These are phyloP conservation scores for Acarospora socialis DNA, from an alignment of 2,329 filamentous ascomycete species.

Conservation along the genomic window DNA sequence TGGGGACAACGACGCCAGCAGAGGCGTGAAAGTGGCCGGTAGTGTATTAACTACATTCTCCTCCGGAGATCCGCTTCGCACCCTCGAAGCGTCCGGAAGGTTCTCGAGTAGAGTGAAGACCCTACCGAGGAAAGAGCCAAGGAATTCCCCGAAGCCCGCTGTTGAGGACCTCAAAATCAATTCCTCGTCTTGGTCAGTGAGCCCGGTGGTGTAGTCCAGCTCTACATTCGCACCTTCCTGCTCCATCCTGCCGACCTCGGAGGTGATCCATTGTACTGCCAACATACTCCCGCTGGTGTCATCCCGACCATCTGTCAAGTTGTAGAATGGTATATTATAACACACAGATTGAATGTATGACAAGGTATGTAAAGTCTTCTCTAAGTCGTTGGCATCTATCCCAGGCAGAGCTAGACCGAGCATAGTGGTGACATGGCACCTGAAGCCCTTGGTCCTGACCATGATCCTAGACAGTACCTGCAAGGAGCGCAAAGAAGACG, in stretches of 20 bases:
- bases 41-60: constrained; percentile 95
- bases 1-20: constrained; percentile 80
- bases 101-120: constrained; percentile 95
- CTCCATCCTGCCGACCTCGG: constrained; percentile 89
- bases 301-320: constrained; percentile 55
- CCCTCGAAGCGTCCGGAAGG: constrained; percentile 73
- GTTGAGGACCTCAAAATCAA: constrained; percentile 86
- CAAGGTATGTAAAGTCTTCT: constrained; percentile 88
- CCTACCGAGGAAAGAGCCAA: constrained; percentile 77
- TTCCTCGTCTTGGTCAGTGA: constrained; percentile 75
- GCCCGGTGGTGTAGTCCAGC: constrained; percentile 68
- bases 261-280: constrained; percentile 85
- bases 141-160: constrained; percentile 82
- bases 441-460: constrained; percentile 84
- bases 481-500: constrained; percentile 79
- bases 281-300: constrained; percentile 59
- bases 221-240: constrained; percentile 70
- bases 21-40: constrained; percentile 76
- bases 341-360: constrained; percentile 92
- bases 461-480: constrained; percentile 88
- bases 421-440: constrained; percentile 87
- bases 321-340: constrained; percentile 87
- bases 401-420: constrained; percentile 87
- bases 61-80: constrained; percentile 82
- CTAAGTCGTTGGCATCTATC: constrained; percentile 93